These are phyloP conservation scores for Leptomonas seymouri DNA, from an alignment of 208 protist genomes.

Conservation along the genomic window DNA sequence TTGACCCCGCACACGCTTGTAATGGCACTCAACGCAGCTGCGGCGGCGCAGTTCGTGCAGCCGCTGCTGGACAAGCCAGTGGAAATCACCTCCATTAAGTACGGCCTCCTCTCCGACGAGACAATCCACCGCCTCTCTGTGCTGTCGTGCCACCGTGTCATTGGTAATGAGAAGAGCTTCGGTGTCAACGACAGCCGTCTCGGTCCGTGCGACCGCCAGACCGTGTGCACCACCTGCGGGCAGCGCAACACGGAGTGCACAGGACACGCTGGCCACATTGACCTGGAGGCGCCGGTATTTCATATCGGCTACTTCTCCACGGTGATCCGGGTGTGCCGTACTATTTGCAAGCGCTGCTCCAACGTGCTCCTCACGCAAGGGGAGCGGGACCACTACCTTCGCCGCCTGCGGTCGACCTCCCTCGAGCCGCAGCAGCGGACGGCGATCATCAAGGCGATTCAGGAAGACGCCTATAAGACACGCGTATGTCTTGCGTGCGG, in stretches of 20 bases:
- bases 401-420: constrained; percentile 35
- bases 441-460: constrained; percentile 78
- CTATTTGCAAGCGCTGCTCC: constrained; percentile 98
- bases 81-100: constrained; percentile 82
- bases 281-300: constrained; percentile 98
- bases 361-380: constrained; percentile 90
- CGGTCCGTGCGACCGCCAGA: constrained; percentile 88
- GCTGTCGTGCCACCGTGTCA: constrained; percentile 78
- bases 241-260: constrained; percentile 93
- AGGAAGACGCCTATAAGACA: constrained; percentile 91
- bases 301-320: constrained; percentile 97
- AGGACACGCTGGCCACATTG: constrained; percentile 99
- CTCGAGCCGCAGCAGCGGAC: constrained; percentile 71
- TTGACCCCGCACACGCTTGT: not conserved
- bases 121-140: constrained; percentile 88
- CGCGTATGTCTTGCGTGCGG: constrained; percentile 94
- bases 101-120: constrained; percentile 87
- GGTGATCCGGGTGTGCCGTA: constrained; percentile 95
- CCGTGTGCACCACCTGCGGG: constrained; percentile 94
- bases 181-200: constrained; percentile 93
- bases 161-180: constrained; percentile 58
- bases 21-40: constrained; percentile 1
- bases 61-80: constrained; percentile 59
- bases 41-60: constrained; percentile 45
- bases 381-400: constrained; percentile 75